Evolutionary conservation across 2,329 filamentous ascomycete species (phyloP).

Genomic region (Xylariaceae sp.): DNA sequence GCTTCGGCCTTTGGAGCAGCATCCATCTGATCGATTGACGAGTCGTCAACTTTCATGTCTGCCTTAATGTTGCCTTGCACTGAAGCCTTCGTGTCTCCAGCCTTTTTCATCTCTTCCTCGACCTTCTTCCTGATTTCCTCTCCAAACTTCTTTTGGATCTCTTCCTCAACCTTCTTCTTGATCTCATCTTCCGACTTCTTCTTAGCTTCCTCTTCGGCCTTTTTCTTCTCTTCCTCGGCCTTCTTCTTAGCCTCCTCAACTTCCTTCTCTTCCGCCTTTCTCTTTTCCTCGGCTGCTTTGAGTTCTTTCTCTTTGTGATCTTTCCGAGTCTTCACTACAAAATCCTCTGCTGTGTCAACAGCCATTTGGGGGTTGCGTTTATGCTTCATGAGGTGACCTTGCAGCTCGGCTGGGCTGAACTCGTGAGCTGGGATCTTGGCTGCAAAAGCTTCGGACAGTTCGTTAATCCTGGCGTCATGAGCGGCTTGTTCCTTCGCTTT

Average conservation of each 20-base stretch:
- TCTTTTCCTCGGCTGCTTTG: constrained; percentile 42
- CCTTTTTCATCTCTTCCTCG: constrained; percentile 11
- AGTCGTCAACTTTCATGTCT: neutral
- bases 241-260: constrained; percentile 45
- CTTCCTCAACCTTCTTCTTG: constrained; percentile 23
- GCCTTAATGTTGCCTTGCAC: neutral
- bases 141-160: constrained; percentile 15
- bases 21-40: neutral
- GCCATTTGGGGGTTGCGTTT: constrained; percentile 59
- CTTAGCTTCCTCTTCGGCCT: constrained; percentile 46
- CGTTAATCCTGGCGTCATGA: constrained; percentile 49
- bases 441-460: constrained; percentile 56
- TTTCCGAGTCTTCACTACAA: constrained; percentile 56
- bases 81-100: neutral
- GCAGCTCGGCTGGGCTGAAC: constrained; percentile 66
- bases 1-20: neutral
- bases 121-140: constrained; percentile 23
- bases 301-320: constrained; percentile 45
- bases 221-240: constrained; percentile 52
- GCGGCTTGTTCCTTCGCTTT: constrained; percentile 43
- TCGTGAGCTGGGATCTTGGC: constrained; percentile 57
- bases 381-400: constrained; percentile 62
- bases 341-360: constrained; percentile 53
- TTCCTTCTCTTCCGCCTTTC: constrained; percentile 38
- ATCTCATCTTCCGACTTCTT: constrained; percentile 35